Percentiles rank a stretch among this genome's conserved stretches.
These are phyloP conservation scores for Camellia sinensis DNA, from an alignment of 148 eudicot species.

Conservation along the genomic window DNA sequence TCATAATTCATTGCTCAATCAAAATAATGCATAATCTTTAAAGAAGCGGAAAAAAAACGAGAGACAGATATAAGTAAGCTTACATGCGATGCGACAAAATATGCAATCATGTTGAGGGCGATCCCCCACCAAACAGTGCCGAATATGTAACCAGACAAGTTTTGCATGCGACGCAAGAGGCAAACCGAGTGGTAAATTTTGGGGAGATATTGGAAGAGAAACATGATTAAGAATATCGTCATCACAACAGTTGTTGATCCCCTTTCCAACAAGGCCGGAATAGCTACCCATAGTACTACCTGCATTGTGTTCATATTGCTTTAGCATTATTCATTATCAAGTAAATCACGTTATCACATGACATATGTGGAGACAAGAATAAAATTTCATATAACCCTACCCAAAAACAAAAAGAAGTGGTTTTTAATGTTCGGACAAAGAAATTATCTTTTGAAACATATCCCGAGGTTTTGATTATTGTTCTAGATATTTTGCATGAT, in stretches of 20 bases:
- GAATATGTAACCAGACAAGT: slow-evolving; percentile 76
- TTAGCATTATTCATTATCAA: neutral
- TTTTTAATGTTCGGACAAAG: no score
- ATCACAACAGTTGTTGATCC: slow-evolving; percentile 64
- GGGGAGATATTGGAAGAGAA: slow-evolving; percentile 78
- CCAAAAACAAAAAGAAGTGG: no score
- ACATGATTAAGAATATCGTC: slow-evolving; percentile 63
- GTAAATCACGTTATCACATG: neutral
- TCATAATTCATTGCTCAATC: no score
- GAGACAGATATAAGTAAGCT: slow-evolving; percentile 18
- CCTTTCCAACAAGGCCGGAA: slow-evolving; percentile 53
- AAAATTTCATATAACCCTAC: no score
- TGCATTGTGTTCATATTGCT: slow-evolving; percentile 18
- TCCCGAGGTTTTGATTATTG: no score
- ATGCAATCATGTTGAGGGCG: slow-evolving; percentile 88
- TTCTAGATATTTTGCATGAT: no score
- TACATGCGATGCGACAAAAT: slow-evolving; percentile 91
- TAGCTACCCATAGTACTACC: slow-evolving; percentile 79
- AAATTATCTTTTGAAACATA: no score
- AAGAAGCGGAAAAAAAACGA: neutral
- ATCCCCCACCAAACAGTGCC: slow-evolving; percentile 99
- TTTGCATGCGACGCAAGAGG: slow-evolving; percentile 86
- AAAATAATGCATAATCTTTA: no score
- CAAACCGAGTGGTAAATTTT: slow-evolving; percentile 91
- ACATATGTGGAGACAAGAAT: no score